Evolutionary conservation across 2,329 filamentous ascomycete species (phyloP).

Genomic region (Fragosphaeria purpurea): DNA sequence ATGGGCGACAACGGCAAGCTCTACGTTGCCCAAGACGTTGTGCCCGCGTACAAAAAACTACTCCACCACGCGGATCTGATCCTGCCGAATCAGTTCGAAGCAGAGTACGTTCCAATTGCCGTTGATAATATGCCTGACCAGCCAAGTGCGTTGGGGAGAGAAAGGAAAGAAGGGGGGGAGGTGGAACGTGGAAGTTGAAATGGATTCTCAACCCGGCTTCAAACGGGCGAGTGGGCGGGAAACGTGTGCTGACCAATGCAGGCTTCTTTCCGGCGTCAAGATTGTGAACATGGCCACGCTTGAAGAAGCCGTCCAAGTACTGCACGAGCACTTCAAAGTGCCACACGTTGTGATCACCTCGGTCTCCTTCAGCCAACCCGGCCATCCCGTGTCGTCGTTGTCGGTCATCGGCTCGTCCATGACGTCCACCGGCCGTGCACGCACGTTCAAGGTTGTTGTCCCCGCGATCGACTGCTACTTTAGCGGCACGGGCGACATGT

Average conservation of each 20-base stretch:
- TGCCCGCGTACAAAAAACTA: slow-evolving; percentile 78
- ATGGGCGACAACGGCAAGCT: slow-evolving; percentile 94
- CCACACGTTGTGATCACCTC: slow-evolving; percentile 93
- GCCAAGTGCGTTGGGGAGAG: too few relatives aligned
- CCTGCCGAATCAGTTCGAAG: slow-evolving; percentile 93
- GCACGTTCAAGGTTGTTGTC: slow-evolving; percentile 83
- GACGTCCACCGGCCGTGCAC: slow-evolving; percentile 50
- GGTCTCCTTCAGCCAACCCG: slow-evolving; percentile 54
- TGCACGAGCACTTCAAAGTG: slow-evolving; percentile 67
- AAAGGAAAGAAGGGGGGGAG: too few relatives aligned
- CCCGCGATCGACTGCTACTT: slow-evolving; percentile 89
- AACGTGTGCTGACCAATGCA: slow-evolving; percentile 23
- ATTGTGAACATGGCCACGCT: slow-evolving; percentile 69
- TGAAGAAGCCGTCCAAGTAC: slow-evolving; percentile 59
- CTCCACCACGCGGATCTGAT: slow-evolving; percentile 80
- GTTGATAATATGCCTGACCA: too few relatives aligned
- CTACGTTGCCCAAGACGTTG: slow-evolving; percentile 85
- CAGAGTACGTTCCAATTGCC: slow-evolving; percentile 50
- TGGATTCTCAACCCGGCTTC: too few relatives aligned
- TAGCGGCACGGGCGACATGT: slow-evolving; percentile 96
- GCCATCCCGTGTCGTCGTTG: slow-evolving; percentile 42
- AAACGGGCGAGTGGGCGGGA: too few relatives aligned
- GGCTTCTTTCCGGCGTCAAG: slow-evolving; percentile 72
- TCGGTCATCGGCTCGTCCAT: slow-evolving; percentile 71
- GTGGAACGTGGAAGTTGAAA: too few relatives aligned